Base-by-base conservation (phyloP, 768 basidiomycete genomes). In the Termitomyces sp. region DNA sequence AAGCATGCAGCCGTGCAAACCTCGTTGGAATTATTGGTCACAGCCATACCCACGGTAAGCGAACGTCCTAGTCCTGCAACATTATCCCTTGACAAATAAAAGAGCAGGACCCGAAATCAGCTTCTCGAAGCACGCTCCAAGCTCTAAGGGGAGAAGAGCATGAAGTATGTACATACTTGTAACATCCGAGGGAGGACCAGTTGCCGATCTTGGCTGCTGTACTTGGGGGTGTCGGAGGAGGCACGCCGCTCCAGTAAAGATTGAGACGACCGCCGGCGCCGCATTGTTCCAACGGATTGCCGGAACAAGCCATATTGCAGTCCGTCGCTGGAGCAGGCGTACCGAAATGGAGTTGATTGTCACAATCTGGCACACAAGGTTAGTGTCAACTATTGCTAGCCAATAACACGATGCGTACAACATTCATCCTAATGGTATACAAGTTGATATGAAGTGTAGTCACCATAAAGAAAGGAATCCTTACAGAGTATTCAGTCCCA, bases 101-200 rank as follows among this genome's bases (percentile, higher is more conserved):
- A 40, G 76, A 75, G n/a, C 15, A 53, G 70, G 60, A 21, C 10
- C 69, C 70, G 54, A 73, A 71, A 57, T 82, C 79, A 65, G 77
- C n/a, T 64, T 71, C 10, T 55, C 65, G 55, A n/a, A 70, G 67
- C 17, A 57, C 54, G 12, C 64, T 66, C 44, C 54, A 65, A 51
- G 41, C 37, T 57, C 46, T 51, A 50, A 35, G 38, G 48, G 56
- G 38, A 58, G 46, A 57, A 26, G 47, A 58, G 50, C 42, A 42
- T 26, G 23, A 57, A 53, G 56, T 31, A 14, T 35, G 35, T 35
- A 63, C 75, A 57, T 63, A 86, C 88, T 73, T 85, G 71, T 80
- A 89, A 66, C 89, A 91, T n/a, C 89, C 89, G 31, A 90, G 76
- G 0, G 82, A 85, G 6, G 71, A 66, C 88, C 89, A 91, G 30